These are phyloP conservation scores for Globisporangium paddicum DNA, from an alignment of 352 stramenopile species.

Conservation along the genomic window DNA sequence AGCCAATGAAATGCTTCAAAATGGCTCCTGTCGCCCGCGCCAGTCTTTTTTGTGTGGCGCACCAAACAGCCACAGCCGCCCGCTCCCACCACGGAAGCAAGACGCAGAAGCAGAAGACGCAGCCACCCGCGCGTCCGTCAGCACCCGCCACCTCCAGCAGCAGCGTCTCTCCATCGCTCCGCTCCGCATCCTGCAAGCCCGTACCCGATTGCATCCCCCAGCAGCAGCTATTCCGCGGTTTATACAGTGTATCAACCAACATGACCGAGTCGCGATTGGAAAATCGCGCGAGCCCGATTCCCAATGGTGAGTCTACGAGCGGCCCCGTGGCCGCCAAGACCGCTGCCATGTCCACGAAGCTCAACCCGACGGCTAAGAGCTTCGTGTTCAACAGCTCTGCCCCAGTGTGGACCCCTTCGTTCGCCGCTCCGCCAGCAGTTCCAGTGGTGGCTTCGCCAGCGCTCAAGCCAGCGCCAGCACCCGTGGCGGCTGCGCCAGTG, in stretches of 20 bases:
- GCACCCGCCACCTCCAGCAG: not conserved
- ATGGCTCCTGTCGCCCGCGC: not conserved
- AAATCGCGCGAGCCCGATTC: conserved; percentile 13
- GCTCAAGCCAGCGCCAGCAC: conserved; percentile 28
- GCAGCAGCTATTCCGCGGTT: conserved; percentile 14
- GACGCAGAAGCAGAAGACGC: not conserved
- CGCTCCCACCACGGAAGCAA: not conserved
- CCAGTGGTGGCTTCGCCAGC: conserved; percentile 13
- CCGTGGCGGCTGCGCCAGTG: not conserved
- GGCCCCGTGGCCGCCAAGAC: conserved; percentile 10
- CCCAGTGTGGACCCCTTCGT: conserved; percentile 42
- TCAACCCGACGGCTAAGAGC: conserved; percentile 51
- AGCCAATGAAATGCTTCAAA: not conserved
- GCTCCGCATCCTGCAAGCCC: too few species aligned
- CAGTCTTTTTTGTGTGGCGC: not conserved
- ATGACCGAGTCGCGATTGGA: conserved; percentile 20
- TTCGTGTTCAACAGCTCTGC: conserved; percentile 65
- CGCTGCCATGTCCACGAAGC: conserved; percentile 27
- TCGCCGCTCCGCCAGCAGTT: not conserved
- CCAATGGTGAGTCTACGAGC: conserved; percentile 8
- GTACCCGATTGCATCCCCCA: not conserved
- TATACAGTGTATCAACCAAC: not conserved
- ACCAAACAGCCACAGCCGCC: not conserved
- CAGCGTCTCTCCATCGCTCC: not conserved
- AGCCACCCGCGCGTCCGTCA: not conserved